These are phyloP conservation scores for Blastobotrys raffinosifermentans DNA, from an alignment of 1,139 yeast genomes.

Conservation along the genomic window DNA sequence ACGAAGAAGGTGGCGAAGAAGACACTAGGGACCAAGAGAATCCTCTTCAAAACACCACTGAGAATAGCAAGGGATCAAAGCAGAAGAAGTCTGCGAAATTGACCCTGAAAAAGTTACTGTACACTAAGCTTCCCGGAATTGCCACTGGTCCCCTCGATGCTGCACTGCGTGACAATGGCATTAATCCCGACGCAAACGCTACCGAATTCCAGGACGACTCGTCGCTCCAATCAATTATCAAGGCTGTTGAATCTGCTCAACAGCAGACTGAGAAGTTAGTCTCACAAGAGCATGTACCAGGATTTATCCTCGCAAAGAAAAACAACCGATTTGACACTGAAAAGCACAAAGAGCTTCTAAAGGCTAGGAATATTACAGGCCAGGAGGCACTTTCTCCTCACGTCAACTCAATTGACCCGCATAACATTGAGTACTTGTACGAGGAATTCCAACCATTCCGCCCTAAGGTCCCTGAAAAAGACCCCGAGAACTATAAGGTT, in stretches of 20 bases:
- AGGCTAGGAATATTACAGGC: constrained; percentile 7
- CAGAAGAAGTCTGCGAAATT: constrained; percentile 37
- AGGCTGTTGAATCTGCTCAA: constrained; percentile 48
- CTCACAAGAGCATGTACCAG: constrained; percentile 38
- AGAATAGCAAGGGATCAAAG: constrained; percentile 12
- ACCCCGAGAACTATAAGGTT: constrained; percentile 22
- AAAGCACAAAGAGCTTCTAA: constrained; percentile 28
- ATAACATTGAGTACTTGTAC: constrained; percentile 45
- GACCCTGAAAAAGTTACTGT: constrained; percentile 58
- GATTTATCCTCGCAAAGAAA: constrained; percentile 61
- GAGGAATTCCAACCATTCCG: constrained; percentile 85
- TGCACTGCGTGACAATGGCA: constrained; percentile 41
- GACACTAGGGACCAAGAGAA: constrained; percentile 13
- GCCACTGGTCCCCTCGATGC: constrained; percentile 74
- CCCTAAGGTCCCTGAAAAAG: constrained; percentile 39
- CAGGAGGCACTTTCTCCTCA: constrained; percentile 17
- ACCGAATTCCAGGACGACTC: constrained; percentile 20
- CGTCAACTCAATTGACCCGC: constrained; percentile 26
- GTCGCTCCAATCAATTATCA: constrained; percentile 29
- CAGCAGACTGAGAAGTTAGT: constrained; percentile 29
- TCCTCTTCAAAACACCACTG: constrained; percentile 10
- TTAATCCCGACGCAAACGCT: constrained; percentile 40
- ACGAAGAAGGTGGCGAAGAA: constrained; percentile 12
- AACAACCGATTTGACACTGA: constrained; percentile 47
- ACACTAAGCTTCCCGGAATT: constrained; percentile 63